Base-by-base conservation (phyloP, 2,329 filamentous ascomycete genomes). In the Diaporthe batatas region DNA sequence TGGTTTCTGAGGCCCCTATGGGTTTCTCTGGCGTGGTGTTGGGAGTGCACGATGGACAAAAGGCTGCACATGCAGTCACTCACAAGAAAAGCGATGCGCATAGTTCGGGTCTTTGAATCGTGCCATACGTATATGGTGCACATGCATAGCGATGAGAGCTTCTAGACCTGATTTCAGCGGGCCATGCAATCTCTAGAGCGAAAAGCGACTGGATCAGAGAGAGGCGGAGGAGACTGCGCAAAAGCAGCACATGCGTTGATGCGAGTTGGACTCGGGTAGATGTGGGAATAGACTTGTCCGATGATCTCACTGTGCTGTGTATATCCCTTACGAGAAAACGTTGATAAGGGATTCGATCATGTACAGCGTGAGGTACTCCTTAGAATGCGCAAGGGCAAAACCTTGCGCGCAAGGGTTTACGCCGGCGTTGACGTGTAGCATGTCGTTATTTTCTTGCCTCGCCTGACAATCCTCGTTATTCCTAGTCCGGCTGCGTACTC, bases 141-240 rank as follows among this genome's bases (percentile, higher is more conserved):
- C 5, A 64, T 36, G 49, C 49, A 71, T 71, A 47, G 49, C 58
- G 49, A 32, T 21, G 14, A 21, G 14, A 53, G 36, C 25, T 54
- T 42, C 6, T 34, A 36, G 12, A 32, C 25, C 11, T 14, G 2
- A 8, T 65, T 25, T 18, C 34, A 34, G 59, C 21, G 42, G 25
- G 21, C 42, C n/a, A 2, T 65, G n/a, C 21, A 32, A 16, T 23
- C 1, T 25, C 12, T 18, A 8, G 42, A 23, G 29, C 42, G 59
- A 23, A 8, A 18, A 49, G 21, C 21, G 21, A 65, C 10, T 34
- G 42, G 5, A 14, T 49, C 14, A 3, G 11, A 14, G 36, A 34
- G 59, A 47, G 25, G 21, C n/a, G 42, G 42, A 64, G 18, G 25
- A 18, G 18, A 21, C 3, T n/a, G 16, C 36, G 18, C 18, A 49